phyloP scores from a whole-genome alignment of 1,284 basidiomycete genomes.

The Trichosporon coremiiforme region DNA sequence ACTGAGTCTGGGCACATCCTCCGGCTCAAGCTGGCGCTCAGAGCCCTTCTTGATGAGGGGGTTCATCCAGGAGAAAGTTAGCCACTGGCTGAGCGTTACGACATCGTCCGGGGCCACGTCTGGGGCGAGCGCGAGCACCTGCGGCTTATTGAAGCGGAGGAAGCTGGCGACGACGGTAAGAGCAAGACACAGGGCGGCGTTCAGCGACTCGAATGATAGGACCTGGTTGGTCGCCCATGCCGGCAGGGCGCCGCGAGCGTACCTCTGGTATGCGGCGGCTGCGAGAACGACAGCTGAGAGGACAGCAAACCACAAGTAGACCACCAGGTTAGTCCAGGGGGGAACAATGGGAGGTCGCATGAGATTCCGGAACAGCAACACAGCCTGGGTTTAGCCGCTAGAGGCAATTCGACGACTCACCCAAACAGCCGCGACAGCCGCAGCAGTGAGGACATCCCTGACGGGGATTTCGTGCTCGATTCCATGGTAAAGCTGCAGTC shows the following conservation, averaged over 20 bases:
- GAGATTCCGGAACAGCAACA: conserved; percentile 33
- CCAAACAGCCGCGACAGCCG: conserved; percentile 48
- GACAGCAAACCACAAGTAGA: conserved; percentile 39
- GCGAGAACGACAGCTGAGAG: conserved; percentile 38
- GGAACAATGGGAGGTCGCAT: conserved; percentile 46
- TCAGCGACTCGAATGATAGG: conserved; percentile 39
- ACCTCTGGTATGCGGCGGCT: conserved; percentile 37
- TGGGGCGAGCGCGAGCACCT: conserved; percentile 37
- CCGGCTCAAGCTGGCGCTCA: conserved; percentile 65
- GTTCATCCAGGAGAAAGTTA: conserved; percentile 73
- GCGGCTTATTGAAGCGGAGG: conserved; percentile 45
- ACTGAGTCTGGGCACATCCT: conserved; percentile 71
- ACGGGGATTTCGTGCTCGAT: conserved; percentile 11
- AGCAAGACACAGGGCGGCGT: conserved; percentile 33
- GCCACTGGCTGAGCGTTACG: conserved; percentile 75
- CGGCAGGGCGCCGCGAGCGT: conserved; percentile 36
- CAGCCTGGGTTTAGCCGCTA: conserved; percentile 17
- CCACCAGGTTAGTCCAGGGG: conserved; percentile 42
- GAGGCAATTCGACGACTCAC: conserved; percentile 34
- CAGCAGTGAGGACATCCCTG: conserved; percentile 31
- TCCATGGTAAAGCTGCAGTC: conserved; percentile 32
- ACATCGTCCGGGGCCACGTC: conserved; percentile 62
- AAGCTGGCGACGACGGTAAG: conserved; percentile 36
- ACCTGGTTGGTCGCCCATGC: conserved; percentile 38
- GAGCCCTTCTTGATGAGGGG: conserved; percentile 67